These are phyloP conservation scores for Pseudogymnoascus sp. DNA, from an alignment of 2,329 filamentous ascomycete species.

Conservation along the genomic window DNA sequence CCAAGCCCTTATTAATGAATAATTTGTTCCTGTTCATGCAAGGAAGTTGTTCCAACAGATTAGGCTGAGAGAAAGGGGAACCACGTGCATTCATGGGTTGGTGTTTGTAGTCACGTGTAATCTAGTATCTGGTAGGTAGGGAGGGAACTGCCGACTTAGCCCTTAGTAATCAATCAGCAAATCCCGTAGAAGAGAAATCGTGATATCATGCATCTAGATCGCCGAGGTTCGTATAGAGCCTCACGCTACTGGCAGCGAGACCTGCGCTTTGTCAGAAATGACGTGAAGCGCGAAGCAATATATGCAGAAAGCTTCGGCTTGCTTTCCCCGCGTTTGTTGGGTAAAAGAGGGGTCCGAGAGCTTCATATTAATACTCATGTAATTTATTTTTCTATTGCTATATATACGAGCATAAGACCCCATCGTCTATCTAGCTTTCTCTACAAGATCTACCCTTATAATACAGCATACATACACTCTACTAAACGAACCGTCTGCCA, in stretches of 20 bases:
- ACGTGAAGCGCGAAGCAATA: background rate
- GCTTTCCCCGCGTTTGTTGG: background rate
- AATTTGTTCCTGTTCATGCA: background rate
- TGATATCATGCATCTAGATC: background rate
- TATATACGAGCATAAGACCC: slow-evolving; percentile 10
- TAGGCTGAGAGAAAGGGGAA: background rate
- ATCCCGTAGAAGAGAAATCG: background rate
- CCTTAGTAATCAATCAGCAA: background rate
- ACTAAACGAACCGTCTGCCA: slow-evolving; percentile 13
- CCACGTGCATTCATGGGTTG: background rate
- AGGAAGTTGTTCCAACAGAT: background rate
- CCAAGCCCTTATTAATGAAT: background rate
- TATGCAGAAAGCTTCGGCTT: background rate
- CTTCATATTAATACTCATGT: slow-evolving; percentile 14
- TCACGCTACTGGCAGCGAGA: background rate
- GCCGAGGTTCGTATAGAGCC: background rate
- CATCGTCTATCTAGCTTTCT: slow-evolving; percentile 14
- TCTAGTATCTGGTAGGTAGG: background rate
- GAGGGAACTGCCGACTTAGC: background rate
- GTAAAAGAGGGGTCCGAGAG: background rate
- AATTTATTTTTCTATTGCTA: slow-evolving; percentile 24
- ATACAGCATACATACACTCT: background rate
- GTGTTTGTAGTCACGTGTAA: background rate
- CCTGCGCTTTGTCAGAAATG: background rate
- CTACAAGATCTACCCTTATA: slow-evolving; percentile 5